Base-by-base conservation (phyloP, 306 rosid genomes). In the Quercus alba region DNA sequence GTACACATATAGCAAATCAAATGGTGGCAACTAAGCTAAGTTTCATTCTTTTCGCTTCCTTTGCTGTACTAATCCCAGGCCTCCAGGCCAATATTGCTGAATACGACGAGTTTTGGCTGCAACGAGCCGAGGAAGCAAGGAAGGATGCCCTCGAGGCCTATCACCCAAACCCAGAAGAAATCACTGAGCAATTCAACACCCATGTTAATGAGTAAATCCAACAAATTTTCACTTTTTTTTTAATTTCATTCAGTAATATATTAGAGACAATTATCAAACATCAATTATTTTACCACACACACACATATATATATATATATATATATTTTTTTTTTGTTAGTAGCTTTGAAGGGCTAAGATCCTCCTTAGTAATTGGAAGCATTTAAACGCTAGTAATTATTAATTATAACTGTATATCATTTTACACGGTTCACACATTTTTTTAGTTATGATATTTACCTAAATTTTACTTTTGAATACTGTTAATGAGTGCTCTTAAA, bases 61-160 rank as follows among this genome's bases (percentile, higher is more conserved):
- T 95, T 20, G 85, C 87, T 77, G 64, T 89, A 19, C 17, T 82
- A 31, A 31, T 91, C 63, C 94, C 95, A 54, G 81, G 89, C 87
- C 64, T 91, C 20, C 77, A 73, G 20, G 98, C 89, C 56, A 78
- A 81, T n/a, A 76, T 85, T 23, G 91, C 19, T 5, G 77, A 83
- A 41, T 80, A 46, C 28, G 96, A 95, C 23, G 84, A 88, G 0
- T 82, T 10, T 61, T 81, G 82, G 73, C 25, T 66, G 77, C 38
- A 11, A 1, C 84, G 86, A 82, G 83, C 81, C 0, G n/a, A 55
- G 4, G 30, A 57, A 44, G 90, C 98, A n/a, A 80, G 58, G 14
- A 52, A 79, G 20, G 86, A 79, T 10, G 88, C 91, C 25, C 81
- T 82, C 1, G 5, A 77, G 14, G 88, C 92, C 61, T 95, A 83